phyloP scores from a whole-genome alignment of 2,329 filamentous ascomycete species.

The Clarireedia hainanense region DNA sequence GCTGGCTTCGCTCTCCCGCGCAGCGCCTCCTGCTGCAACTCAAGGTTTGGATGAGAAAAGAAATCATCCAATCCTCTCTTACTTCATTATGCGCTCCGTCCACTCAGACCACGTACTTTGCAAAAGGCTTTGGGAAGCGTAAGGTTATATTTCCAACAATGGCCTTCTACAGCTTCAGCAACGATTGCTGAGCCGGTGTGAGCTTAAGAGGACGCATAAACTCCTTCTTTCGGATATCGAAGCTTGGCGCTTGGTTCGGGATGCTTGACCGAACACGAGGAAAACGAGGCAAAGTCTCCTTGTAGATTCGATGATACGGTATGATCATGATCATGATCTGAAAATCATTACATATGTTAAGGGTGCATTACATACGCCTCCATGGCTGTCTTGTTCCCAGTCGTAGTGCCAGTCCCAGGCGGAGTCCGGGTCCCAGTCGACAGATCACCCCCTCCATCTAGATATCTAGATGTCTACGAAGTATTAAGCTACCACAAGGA shows the following conservation, averaged over 20 bases:
- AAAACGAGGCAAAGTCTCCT: not conserved
- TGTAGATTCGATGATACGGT: not conserved
- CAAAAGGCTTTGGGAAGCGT: not conserved
- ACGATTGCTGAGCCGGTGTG: not conserved
- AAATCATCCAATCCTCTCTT: not conserved
- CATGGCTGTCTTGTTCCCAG: too few relatives aligned
- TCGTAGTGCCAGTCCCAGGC: too few relatives aligned
- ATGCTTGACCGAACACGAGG: not conserved
- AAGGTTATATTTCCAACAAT: not conserved
- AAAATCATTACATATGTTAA: not conserved
- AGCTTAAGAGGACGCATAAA: not conserved
- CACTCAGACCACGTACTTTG: slow-evolving; percentile 1
- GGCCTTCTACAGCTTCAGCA: not conserved
- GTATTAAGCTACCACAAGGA: not conserved
- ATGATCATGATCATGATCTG: not conserved
- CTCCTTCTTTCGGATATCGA: not conserved
- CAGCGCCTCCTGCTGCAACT: slow-evolving; percentile 5
- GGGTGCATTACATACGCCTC: not conserved
- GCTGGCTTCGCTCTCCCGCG: slow-evolving; percentile 1
- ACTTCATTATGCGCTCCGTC: not conserved
- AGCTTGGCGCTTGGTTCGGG: not conserved
- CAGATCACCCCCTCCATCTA: not conserved
- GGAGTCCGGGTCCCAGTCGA: too few relatives aligned
- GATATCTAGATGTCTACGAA: not conserved
- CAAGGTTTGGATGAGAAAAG: not conserved